These are phyloP conservation scores for Chernovozyma sophiae-reginae DNA, from an alignment of 1,139 yeast species.

Conservation along the genomic window DNA sequence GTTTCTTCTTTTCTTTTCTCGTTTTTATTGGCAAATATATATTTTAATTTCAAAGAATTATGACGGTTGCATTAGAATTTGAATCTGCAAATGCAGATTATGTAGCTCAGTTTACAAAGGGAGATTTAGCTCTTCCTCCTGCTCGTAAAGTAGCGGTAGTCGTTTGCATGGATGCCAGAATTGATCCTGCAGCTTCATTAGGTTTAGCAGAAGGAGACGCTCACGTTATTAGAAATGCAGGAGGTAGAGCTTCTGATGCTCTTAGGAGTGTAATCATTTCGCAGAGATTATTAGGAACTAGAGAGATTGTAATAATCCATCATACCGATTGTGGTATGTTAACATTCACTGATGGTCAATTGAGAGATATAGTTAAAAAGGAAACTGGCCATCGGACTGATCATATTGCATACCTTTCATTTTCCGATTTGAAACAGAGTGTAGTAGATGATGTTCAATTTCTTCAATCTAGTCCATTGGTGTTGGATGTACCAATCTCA, in stretches of 20 bases:
- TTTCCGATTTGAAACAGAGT: conserved; percentile 27
- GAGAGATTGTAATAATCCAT: conserved; percentile 37
- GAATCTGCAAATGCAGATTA: conserved; percentile 20
- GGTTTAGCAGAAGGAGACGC: conserved; percentile 43
- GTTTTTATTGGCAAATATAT: too few relatives aligned
- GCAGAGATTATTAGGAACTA: conserved; percentile 30
- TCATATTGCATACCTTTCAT: conserved; percentile 30
- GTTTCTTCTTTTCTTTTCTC: too few relatives aligned
- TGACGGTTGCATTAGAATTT: conserved; percentile 23
- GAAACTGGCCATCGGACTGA: conserved; percentile 27
- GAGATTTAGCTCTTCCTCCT: conserved; percentile 33
- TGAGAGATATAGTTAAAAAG: conserved; percentile 22
- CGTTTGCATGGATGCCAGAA: conserved; percentile 45
- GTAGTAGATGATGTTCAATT: conserved; percentile 32
- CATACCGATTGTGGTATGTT: conserved; percentile 44
- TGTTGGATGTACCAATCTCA: conserved; percentile 28
- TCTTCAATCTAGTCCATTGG: conserved; percentile 21
- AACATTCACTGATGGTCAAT: conserved; percentile 28
- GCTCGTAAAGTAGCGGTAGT: conserved; percentile 31
- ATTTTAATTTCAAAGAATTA: too few relatives aligned
- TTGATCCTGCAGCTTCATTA: conserved; percentile 38
- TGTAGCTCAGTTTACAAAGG: conserved; percentile 18
- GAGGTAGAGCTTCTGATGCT: conserved; percentile 41
- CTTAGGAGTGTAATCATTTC: conserved; percentile 37
- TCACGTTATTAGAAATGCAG: conserved; percentile 44